Base-by-base conservation (phyloP, 331 rosid species). In the Quercus phellos region DNA sequence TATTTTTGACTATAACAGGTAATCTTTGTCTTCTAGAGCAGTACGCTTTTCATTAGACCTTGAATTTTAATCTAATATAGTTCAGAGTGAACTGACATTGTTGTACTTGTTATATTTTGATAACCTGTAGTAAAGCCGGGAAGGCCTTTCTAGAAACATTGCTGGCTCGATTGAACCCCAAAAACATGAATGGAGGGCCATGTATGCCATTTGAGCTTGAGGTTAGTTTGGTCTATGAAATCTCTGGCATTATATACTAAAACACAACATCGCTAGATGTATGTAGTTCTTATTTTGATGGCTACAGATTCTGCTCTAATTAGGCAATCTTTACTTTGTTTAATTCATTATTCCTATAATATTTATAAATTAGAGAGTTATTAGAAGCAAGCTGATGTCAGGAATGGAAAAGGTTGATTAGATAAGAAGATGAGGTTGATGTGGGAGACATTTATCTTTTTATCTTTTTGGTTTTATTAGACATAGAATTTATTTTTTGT, bases 131-230 rank as follows among this genome's bases (percentile, higher is more conserved):
- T 29, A 90, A 82, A 88, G 99, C 98, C 69, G 97, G 97, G 76
- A 87, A 90, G 87, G 99, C 99, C 73, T 95, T 95, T 82, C 84
- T 91, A 14, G 93, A 95, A 76, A 51, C 94, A 75, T 75, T 95
- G 87, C 78, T 95, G 84, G 87, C 96, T 84, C 90, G 99, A 54
- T 87, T 95, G 80, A 89, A 93, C 87, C 97, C 96, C 72, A 90
- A 89, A 88, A 79, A 54, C 81, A 76, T 80, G 82, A 89, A 88
- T 71, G 99, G 99, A 81, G 98, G 90, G 64, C 97, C 91, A 55
- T 85, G 93, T 30, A 91, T 95, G 99, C 97, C 98, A 74, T 95
- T 95, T 93, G 92, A 91, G 80, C 79, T 95, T 6, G 98, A 95
- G 99, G 99, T 95, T 75, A 43, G 88, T 84, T 58, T 84, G 72